Conservation (phyloP, 2,329 filamentous ascomycete genomes). For the Diaporthe humulicola region DNA sequence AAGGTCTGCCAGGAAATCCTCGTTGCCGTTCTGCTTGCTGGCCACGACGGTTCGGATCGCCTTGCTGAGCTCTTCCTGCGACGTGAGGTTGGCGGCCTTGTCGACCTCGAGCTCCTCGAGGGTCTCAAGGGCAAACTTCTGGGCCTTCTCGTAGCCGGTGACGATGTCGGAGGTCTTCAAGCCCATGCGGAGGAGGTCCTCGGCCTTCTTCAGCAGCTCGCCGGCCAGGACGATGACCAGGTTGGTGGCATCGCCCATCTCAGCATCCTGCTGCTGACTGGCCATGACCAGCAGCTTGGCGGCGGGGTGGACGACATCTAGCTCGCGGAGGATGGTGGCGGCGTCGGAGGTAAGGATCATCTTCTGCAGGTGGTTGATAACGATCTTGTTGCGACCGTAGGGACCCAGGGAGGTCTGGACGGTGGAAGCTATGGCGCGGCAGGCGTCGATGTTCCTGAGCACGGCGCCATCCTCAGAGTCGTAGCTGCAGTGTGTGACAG, state of each 20-base stretch:
- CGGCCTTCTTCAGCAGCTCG: slow-evolving; percentile 95
- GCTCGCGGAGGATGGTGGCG: slow-evolving; percentile 95
- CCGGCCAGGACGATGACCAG: slow-evolving; percentile 96
- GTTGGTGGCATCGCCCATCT: slow-evolving; percentile 99
- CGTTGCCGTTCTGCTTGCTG: slow-evolving; percentile 95
- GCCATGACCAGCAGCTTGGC: slow-evolving; percentile 99
- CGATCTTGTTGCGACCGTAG: slow-evolving; percentile 98
- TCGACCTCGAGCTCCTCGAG: slow-evolving; percentile 93
- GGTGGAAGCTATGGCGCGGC: slow-evolving; percentile 93
- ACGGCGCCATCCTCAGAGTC: slow-evolving; percentile 99
- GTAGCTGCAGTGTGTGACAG: slow-evolving; percentile 74
- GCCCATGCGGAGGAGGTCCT: slow-evolving; percentile 96
- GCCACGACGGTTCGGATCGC: slow-evolving; percentile 95
- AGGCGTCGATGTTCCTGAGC: slow-evolving; percentile 98
- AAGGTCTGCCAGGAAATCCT: slow-evolving; percentile 87
- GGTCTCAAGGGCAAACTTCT: slow-evolving; percentile 85
- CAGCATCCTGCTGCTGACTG: slow-evolving; percentile 97
- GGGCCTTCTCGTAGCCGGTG: slow-evolving; percentile 94
- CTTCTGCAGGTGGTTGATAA: slow-evolving; percentile 99
- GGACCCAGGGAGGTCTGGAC: slow-evolving; percentile 97
- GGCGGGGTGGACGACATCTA: slow-evolving; percentile 98
- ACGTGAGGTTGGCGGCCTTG: slow-evolving; percentile 86
- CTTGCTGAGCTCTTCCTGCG: slow-evolving; percentile 89
- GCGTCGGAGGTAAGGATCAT: slow-evolving; percentile 99
- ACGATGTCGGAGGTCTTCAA: slow-evolving; percentile 99